Evolutionary conservation across 140 eudicot species (phyloP).

Genomic region (Eryngium alpinum): DNA sequence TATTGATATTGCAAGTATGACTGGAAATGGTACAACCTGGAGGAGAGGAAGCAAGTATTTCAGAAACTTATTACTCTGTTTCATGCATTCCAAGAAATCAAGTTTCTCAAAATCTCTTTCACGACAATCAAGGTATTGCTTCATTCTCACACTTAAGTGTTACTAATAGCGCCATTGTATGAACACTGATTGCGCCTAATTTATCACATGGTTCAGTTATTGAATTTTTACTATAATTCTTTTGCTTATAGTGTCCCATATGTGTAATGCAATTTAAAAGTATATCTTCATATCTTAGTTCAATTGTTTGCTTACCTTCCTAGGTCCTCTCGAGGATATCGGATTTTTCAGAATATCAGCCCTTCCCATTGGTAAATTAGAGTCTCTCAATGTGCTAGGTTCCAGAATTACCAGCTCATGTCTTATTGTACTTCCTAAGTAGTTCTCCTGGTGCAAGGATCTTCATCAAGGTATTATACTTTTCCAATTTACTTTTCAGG

Average conservation of each 20-base stretch:
- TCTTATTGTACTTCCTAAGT: background rate
- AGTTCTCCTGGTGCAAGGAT: background rate
- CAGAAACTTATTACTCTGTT: background rate
- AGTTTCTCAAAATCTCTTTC: background rate
- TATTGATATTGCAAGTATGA: background rate
- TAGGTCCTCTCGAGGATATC: too few species aligned
- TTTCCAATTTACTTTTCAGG: too few species aligned
- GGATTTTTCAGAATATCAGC: background rate
- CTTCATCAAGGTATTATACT: background rate
- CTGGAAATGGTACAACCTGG: background rate
- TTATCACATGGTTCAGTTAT: background rate
- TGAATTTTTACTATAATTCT: background rate
- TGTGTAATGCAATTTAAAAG: background rate
- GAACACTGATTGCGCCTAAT: too few species aligned
- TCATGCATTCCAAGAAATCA: background rate
- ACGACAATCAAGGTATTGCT: background rate
- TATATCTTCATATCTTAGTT: too few species aligned
- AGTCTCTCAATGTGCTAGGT: background rate
- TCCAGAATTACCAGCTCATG: background rate
- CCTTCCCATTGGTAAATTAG: background rate
- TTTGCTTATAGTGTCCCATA: background rate
- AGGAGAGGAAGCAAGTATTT: background rate
- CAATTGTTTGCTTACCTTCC: too few species aligned
- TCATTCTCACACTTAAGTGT: background rate
- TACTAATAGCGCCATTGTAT: background rate